phyloP scores from a whole-genome alignment of 345 rosid genomes.

The Rhodamnia argentea region DNA sequence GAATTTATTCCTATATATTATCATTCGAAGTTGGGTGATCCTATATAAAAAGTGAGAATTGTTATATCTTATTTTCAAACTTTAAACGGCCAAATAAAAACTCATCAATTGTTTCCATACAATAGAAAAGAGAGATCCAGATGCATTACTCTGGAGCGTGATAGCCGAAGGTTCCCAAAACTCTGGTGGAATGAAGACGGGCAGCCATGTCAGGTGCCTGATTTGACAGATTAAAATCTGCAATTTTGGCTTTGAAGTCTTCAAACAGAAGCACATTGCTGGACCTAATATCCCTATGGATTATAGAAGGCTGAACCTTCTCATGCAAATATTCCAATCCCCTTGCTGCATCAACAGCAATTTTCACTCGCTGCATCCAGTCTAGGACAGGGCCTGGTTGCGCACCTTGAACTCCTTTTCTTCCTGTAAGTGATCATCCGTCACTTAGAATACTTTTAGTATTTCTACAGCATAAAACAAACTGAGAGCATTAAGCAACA shows the following conservation, averaged over 20 bases:
- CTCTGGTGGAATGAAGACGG: conserved; percentile 46
- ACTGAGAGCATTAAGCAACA: neutral
- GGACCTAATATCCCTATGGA: conserved; percentile 42
- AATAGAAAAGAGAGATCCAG: neutral
- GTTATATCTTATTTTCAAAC: neutral
- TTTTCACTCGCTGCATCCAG: conserved; percentile 38
- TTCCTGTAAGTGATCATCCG: conserved; percentile 8
- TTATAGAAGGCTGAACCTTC: conserved; percentile 28
- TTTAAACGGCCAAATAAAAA: neutral
- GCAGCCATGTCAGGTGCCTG: conserved; percentile 50
- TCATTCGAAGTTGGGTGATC: neutral
- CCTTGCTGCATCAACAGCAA: conserved; percentile 38
- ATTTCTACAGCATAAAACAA: neutral
- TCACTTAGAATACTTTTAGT: neutral
- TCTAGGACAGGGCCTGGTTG: conserved; percentile 45
- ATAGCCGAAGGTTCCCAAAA: conserved; percentile 44
- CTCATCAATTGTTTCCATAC: neutral
- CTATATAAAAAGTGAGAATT: neutral
- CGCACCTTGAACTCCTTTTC: conserved; percentile 52
- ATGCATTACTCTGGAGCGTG: conserved; percentile 43
- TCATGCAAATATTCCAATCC: conserved; percentile 42
- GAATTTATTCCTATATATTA: neutral
- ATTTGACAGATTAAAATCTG: conserved; percentile 45
- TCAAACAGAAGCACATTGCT: conserved; percentile 43
- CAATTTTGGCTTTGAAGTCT: conserved; percentile 35